A percentile compares a stretch with the other conserved stretches of the same genome.
Conservation (phyloP, 371 early-diverging fungal species). For the Saksenaea vasiformis region DNA sequence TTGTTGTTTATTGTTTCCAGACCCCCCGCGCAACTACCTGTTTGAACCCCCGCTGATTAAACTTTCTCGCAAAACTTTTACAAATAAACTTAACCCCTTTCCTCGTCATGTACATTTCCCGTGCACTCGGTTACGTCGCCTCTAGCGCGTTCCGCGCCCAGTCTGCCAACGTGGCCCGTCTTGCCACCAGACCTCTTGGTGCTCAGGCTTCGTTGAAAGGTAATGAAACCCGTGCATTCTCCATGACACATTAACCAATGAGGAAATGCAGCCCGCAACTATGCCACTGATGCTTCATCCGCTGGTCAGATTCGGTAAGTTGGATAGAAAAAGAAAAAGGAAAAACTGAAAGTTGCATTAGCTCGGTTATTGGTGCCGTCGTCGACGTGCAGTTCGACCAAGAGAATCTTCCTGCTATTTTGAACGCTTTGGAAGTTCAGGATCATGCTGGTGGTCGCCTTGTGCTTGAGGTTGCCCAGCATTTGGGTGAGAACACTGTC, state of each 20-base stretch:
- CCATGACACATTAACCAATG: no score
- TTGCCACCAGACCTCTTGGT: conserved; percentile 26
- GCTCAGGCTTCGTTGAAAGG: conserved; percentile 26
- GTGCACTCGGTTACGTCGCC: conserved; percentile 37
- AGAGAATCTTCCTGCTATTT: conserved; percentile 91
- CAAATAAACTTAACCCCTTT: no score
- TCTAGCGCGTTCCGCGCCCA: conserved; percentile 35
- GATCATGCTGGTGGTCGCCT: conserved; percentile 80
- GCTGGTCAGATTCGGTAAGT: conserved; percentile 46
- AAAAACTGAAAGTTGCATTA: conserved; percentile 1
- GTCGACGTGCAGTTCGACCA: conserved; percentile 97
- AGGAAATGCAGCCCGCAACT: conserved; percentile 10
- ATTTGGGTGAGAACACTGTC: conserved; percentile 98
- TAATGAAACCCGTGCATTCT: not conserved
- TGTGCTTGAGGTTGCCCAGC: conserved; percentile 96
- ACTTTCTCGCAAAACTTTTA: no score
- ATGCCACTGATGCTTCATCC: conserved; percentile 29
- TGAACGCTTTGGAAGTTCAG: conserved; percentile 96
- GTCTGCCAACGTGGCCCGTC: conserved; percentile 21
- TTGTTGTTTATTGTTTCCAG: no score
- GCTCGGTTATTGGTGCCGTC: conserved; percentile 94
- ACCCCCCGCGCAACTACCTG: no score
- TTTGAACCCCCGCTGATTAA: no score
- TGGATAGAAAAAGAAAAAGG: not conserved
- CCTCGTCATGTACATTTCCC: conserved; percentile 24